Percentiles rank a stretch among this genome's conserved stretches.
Conservation (phyloP, 1,284 basidiomycete species). For the Puccinia novopanici region DNA sequence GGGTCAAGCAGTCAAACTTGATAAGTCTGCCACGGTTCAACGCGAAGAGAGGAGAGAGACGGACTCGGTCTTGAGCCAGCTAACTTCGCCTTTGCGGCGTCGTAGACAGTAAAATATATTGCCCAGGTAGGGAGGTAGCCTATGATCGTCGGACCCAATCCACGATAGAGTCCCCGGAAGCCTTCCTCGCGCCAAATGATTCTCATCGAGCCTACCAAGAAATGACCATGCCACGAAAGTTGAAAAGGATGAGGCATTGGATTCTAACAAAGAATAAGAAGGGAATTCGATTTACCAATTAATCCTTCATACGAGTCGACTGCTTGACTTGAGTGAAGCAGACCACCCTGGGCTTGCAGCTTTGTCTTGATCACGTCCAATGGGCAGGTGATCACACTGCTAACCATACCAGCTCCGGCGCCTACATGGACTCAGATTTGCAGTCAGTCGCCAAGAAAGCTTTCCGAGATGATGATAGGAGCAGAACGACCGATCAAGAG, state of each 20-base stretch:
- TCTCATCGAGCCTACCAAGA: constrained; percentile 68
- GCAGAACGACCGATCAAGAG: not conserved
- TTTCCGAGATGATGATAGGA: not conserved
- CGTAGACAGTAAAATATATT: constrained; percentile 96
- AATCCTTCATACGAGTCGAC: constrained; percentile 52
- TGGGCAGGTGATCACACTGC: constrained; percentile 91
- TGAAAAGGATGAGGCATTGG: too few species aligned
- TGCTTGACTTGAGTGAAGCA: not conserved
- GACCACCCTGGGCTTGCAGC: constrained; percentile 76
- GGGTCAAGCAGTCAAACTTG: not conserved
- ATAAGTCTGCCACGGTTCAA: constrained; percentile 43
- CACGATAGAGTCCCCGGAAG: constrained; percentile 82
- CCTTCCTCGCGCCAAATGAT: constrained; percentile 74
- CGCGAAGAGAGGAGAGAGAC: constrained; percentile 1
- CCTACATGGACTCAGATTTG: constrained; percentile 55
- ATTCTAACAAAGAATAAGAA: constrained; percentile 10
- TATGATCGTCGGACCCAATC: constrained; percentile 88
- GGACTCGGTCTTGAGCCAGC: constrained; percentile 63
- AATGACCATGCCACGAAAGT: too few species aligned
- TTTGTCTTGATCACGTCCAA: constrained; percentile 97
- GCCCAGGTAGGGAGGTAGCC: constrained; percentile 97
- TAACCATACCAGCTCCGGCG: constrained; percentile 74
- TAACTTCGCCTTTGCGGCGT: constrained; percentile 80
- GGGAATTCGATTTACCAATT: constrained; percentile 51
- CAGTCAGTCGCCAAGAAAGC: not conserved